phyloP scores from a whole-genome alignment of 2,329 filamentous ascomycete genomes.

The Alternaria hordeiaustralica region DNA sequence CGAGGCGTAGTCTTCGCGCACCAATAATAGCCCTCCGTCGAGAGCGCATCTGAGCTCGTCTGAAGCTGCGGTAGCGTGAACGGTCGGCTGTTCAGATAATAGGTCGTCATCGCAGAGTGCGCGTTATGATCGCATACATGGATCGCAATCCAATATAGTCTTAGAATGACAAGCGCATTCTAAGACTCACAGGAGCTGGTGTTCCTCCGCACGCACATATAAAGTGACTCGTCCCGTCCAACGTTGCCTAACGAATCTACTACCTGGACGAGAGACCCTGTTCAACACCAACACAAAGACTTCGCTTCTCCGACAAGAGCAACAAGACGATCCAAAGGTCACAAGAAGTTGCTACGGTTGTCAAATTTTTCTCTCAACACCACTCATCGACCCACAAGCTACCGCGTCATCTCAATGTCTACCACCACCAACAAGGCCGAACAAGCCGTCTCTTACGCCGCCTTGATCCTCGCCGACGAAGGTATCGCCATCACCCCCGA shows the following conservation, averaged over 20 bases:
- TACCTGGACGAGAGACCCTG: neutral
- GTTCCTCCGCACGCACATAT: neutral
- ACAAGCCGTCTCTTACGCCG: constrained; percentile 87
- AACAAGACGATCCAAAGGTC: neutral
- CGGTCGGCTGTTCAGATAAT: neutral
- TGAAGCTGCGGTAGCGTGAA: neutral
- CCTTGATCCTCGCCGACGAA: constrained; percentile 98
- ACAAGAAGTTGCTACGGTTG: too few species aligned
- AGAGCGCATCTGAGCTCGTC: neutral
- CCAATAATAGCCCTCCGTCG: neutral
- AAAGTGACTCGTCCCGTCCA: neutral
- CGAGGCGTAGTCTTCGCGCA: too few species aligned
- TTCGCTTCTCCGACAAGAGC: neutral
- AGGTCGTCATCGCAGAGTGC: neutral
- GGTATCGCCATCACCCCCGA: constrained; percentile 94
- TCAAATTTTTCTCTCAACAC: neutral
- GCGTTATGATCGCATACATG: neutral
- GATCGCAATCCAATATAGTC: neutral
- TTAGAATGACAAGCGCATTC: neutral
- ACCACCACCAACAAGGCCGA: constrained; percentile 25
- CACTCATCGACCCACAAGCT: neutral
- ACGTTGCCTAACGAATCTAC: neutral
- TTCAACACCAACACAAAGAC: neutral
- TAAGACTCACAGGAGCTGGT: neutral
- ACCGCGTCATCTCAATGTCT: constrained; percentile 5